A percentile compares a stretch with the other conserved stretches of the same genome.
phyloP scores from a whole-genome alignment of 2,329 filamentous ascomycete species.

The Neonectria ditissima region DNA sequence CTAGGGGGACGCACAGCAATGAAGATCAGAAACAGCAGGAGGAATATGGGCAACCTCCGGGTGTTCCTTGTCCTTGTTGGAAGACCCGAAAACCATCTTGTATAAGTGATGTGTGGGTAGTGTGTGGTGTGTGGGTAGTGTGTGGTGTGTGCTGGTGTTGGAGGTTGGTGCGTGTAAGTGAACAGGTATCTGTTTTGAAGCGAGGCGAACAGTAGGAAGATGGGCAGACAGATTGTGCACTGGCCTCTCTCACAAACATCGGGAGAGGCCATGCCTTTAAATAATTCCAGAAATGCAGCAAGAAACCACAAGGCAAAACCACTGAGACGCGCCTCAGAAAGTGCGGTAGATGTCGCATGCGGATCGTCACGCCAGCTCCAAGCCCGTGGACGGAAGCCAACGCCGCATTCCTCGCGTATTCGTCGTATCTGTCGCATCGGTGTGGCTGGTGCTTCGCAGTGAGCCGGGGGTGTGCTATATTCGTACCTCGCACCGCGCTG shows the following conservation, averaged over 20 bases:
- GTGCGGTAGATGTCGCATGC: not conserved
- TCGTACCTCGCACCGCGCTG: not conserved
- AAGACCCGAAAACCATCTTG: constrained; percentile 44
- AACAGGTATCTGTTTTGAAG: not conserved
- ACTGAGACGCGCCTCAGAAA: not conserved
- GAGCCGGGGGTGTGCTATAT: not conserved
- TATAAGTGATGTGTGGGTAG: not conserved
- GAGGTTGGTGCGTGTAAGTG: not conserved
- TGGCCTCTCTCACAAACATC: not conserved
- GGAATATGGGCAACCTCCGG: constrained; percentile 53
- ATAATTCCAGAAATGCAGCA: not conserved
- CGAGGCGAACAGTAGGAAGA: not conserved
- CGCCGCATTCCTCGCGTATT: constrained; percentile 8
- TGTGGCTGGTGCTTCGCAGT: not conserved
- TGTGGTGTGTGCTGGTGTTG: not conserved
- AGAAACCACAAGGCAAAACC: too few relatives aligned
- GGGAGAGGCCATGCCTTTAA: not conserved
- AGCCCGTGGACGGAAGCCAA: not conserved
- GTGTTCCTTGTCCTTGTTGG: constrained; percentile 39
- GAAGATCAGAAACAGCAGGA: constrained; percentile 59
- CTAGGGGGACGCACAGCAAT: constrained; percentile 56
- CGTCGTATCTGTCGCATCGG: constrained; percentile 18
- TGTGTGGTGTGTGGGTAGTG: not conserved
- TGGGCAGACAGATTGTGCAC: not conserved
- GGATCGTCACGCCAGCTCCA: not conserved